Evolutionary conservation across 2,329 filamentous ascomycete species (phyloP).

Genomic region (Talaromyces atroroseus): DNA sequence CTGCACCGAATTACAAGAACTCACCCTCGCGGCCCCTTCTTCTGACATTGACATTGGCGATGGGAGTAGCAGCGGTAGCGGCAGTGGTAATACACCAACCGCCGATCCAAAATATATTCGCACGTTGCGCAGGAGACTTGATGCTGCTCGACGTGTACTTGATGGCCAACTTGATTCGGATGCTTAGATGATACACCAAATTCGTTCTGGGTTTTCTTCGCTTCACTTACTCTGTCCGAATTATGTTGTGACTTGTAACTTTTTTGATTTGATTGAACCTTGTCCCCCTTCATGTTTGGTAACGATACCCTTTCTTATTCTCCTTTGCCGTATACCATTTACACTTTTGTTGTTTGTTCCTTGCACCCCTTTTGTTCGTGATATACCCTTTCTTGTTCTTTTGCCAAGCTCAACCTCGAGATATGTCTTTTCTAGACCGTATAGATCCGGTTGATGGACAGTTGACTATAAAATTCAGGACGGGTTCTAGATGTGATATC

Average conservation of each 20-base stretch:
- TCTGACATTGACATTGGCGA: constrained; percentile 15
- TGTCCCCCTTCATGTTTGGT: background rate
- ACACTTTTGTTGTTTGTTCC: background rate
- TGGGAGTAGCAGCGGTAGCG: background rate
- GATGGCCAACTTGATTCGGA: constrained; percentile 57
- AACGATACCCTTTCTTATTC: constrained; percentile 6
- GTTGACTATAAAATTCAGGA: too few species aligned
- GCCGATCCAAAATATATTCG: constrained; percentile 49
- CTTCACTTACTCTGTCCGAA: background rate
- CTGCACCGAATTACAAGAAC: constrained; percentile 46
- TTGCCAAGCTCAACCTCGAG: constrained; percentile 16
- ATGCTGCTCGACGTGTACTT: constrained; percentile 66
- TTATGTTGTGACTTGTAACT: background rate
- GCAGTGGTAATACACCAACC: constrained; percentile 24
- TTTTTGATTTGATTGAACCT: background rate
- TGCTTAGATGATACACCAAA: background rate
- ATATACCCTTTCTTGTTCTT: constrained; percentile 4
- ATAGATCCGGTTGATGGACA: too few species aligned
- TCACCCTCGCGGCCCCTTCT: constrained; percentile 46
- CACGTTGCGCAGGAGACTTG: constrained; percentile 64
- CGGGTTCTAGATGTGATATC: too few species aligned
- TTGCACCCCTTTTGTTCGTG: background rate
- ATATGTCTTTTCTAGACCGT: background rate
- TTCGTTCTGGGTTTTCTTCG: background rate
- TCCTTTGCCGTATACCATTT: background rate